Evolutionary conservation across 148 eudicot genomes (phyloP), one percentile per base, ranked within the genome.

Genomic region (Diospyros kaki): DNA sequence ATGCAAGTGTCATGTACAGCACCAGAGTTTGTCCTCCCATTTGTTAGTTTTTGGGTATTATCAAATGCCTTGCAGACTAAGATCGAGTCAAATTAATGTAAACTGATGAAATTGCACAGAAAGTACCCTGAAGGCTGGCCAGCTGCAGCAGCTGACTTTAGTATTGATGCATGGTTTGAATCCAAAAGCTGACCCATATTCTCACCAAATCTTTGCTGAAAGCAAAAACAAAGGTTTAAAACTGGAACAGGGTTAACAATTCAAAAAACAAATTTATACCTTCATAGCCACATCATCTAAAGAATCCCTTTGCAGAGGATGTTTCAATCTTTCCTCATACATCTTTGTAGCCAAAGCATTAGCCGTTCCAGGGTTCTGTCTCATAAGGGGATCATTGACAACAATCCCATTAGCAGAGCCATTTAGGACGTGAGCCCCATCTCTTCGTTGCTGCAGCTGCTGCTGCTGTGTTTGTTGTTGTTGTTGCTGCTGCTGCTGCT

Each of bases 201-300:
- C 54, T 84, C 94, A 75, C 89, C 87, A 83, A 75, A 84, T 59
- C 88, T 79, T 86, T 84, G 90, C 94, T 90, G 88, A 78, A 83
- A 79, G 74, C 39, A 72, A 71, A 42, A 44, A 52, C 18, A 58
- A 64, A 53, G 4, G 64, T 55, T 5, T 18, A 54, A 58, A 50
- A 65, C 17, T 9, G 58, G 52, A 40, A 58, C 15, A 12, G 42
- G 60, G 40, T 52, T 6, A 6, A 46, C 15, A 5, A 0, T 68
- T 50, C 4, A 4, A 64, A 60, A 54, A 72, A 2, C 18, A 40
- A 14, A 14, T 28, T 52, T 69, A 73, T 77, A 86, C 94, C 85
- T 88, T 88, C 68, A 83, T 72, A 76, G 83, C 73, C 41, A 87
- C 71, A 61, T 90, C 91, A 61, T 88, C 88, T 71, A 84, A 77